These are phyloP conservation scores for Rhypophila decipiens DNA, from an alignment of 495 filamentous ascomycete species.

Conservation along the genomic window DNA sequence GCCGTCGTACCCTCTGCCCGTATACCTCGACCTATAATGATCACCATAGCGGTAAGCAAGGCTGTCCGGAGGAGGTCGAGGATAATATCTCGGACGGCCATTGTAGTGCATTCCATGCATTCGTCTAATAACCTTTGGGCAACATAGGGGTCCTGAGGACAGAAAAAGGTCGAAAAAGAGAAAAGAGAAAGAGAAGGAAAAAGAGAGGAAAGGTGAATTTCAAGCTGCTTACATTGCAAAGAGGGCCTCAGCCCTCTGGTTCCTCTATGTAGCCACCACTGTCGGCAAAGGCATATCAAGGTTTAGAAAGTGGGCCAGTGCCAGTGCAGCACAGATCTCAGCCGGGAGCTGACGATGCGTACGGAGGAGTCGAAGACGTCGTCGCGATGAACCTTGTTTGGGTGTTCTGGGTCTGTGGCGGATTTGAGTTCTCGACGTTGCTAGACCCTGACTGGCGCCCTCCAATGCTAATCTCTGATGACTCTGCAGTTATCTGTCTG, in stretches of 20 bases:
- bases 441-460: too few species aligned
- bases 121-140: not conserved
- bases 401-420: too few species aligned
- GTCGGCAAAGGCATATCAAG: slow-evolving; percentile 3
- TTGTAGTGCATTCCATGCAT: not conserved
- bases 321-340: too few species aligned
- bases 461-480: too few species aligned
- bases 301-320: slow-evolving; percentile 1
- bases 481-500: too few species aligned
- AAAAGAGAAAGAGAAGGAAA: not conserved
- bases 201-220: not conserved
- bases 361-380: too few species aligned
- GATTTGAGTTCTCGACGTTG: too few species aligned
- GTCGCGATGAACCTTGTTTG: too few species aligned
- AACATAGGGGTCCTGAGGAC: too few species aligned
- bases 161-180: not conserved
- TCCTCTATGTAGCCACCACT: not conserved
- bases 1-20: slow-evolving; percentile 38
- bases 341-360: too few species aligned
- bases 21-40: slow-evolving; percentile 38
- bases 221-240: slow-evolving; percentile 6
- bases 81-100: not conserved
- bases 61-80: not conserved
- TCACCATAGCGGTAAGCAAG: slow-evolving; percentile 12
- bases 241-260: slow-evolving; percentile 4